Evolutionary conservation across 371 early-diverging fungal species (phyloP), one percentile per base, ranked within the genome.

Genomic region (Sporodiniella umbellata): DNA sequence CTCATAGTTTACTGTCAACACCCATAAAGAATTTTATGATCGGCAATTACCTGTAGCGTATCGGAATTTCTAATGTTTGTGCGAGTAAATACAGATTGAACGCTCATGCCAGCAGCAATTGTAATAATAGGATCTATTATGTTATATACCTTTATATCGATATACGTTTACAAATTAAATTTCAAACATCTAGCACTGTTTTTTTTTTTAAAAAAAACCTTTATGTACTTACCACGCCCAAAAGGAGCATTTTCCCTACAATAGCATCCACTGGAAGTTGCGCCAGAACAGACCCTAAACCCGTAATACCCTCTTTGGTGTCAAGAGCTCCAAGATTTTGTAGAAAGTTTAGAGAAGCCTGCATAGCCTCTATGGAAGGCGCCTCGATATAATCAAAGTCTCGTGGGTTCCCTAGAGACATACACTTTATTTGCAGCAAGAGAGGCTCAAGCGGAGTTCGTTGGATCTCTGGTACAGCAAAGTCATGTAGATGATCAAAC

Each of bases 391-490:
- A 79, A 33, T 81, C 77, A 71, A 83, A 83, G 1, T 53, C 39
- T 12, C 68, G 43, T 4, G 83, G 71, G 59, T 82, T 61, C 7
- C 79, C 81, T 7, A 84, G 37, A 0, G 53, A 83, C 68, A 87
- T 54, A 18, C 78, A 78, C 44, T 93, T 93, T 50, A 92, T 81
- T 22, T 87, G 76, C 19, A 95, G 56, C 38, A 92, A 81, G 2
- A 93, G 55, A 19, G 87, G 87, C 31, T 90, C 90, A 11, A 95
- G 68, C 4, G 99, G 94, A 67, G 92, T 89, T 44, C 90, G 78
- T 52, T 89, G 72, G 54, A 99, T 98, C 78, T 99, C 96, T 2
- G 99, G 99, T 46, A 77, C 75, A 0, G 89, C 85, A 54, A 91
- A 93, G 40, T 83, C 78, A 17, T 74, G 71, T 68, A 99, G 96